Conservation (phyloP, 768 basidiomycete species). For the Russula lepida region DNA sequence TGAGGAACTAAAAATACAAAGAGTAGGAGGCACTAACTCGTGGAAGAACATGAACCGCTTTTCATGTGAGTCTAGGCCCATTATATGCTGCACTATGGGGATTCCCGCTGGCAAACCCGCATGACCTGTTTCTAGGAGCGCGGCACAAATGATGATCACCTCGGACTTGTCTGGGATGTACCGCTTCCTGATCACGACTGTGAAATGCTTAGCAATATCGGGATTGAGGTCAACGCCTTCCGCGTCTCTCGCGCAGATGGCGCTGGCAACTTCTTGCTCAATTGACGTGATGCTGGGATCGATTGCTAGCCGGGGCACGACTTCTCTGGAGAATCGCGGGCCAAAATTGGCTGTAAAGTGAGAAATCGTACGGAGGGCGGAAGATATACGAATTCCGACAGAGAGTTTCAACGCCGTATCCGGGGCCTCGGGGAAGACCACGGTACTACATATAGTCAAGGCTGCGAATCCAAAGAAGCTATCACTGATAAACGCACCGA, state of each 20-base stretch:
- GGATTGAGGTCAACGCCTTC: slow-evolving; percentile 29
- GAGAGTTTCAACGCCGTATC: slow-evolving; percentile 43
- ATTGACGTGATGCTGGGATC: slow-evolving; percentile 37
- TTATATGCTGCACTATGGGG: slow-evolving; percentile 40
- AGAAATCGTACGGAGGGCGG: slow-evolving; percentile 48
- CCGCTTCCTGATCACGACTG: slow-evolving; percentile 41
- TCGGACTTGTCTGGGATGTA: slow-evolving; percentile 35
- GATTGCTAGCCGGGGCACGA: slow-evolving; percentile 42
- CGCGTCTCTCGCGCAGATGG: slow-evolving; percentile 30
- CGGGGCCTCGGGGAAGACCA: slow-evolving; percentile 38
- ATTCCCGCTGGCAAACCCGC: slow-evolving; percentile 32
- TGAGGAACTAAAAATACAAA: not conserved
- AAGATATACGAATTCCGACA: slow-evolving; percentile 50
- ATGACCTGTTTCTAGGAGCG: slow-evolving; percentile 47
- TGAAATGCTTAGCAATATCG: slow-evolving; percentile 45
- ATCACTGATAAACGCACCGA: slow-evolving; percentile 30
- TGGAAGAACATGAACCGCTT: slow-evolving; percentile 42
- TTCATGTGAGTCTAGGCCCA: slow-evolving; percentile 38
- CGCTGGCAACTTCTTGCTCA: slow-evolving; percentile 44
- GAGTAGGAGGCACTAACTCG: slow-evolving; percentile 28
- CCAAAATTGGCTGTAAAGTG: slow-evolving; percentile 51
- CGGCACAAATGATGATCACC: slow-evolving; percentile 41
- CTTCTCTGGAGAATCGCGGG: slow-evolving; percentile 43
- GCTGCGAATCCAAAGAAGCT: not conserved
- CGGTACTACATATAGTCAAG: slow-evolving; percentile 29